Evolutionary conservation across 305 asterid species (phyloP), one percentile per base, ranked within the genome.

Genomic region (Fraxinus nigra): DNA sequence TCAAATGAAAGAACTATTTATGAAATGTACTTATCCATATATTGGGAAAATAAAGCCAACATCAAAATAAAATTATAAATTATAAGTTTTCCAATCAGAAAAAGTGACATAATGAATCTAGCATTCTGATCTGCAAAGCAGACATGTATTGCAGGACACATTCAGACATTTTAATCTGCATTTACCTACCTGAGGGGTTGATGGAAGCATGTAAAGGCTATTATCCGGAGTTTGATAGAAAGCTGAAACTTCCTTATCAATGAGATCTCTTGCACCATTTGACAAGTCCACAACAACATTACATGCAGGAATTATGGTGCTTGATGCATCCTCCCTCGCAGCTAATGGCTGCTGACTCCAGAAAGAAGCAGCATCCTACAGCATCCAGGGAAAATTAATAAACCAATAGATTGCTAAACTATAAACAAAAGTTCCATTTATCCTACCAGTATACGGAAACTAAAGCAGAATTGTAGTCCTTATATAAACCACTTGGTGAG

Each of bases 281-380:
- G 99, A 91, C 70, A 96, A 83, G 86, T 94, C 95, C 80, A 88
- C 63, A 69, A 91, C 95, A 82, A 91, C 91, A 83, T 86, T 88
- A 80, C 98, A 94, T 63, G 95, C 97, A 40, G 98, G 99, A 84
- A 94, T 90, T 86, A 96, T 87, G 85, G 97, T 91, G 91, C 94
- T 91, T 76, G 97, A 90, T 84, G 99, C 97, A 87, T 89, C 91
- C 85, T 96, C 99, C 88, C 93, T 90, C 16, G 94, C 94, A 78
- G 91, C 90, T 89, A 91, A 90, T 10, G 99, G 98, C 89, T 96
- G 98, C 85, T 96, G 97, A 88, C 90, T 90, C 98, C 98, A 95
- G 88, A 94, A 94, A 77, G 94, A 89, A 84, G 95, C 97, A 81
- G 99, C 98, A 83, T 96, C 98, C 99, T 96, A 82, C 84, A 82